A percentile compares a stretch with the other conserved stretches of the same genome.
Evolutionary conservation across 148 eudicot genomes (phyloP).

Genomic region (Limonium bicolor): DNA sequence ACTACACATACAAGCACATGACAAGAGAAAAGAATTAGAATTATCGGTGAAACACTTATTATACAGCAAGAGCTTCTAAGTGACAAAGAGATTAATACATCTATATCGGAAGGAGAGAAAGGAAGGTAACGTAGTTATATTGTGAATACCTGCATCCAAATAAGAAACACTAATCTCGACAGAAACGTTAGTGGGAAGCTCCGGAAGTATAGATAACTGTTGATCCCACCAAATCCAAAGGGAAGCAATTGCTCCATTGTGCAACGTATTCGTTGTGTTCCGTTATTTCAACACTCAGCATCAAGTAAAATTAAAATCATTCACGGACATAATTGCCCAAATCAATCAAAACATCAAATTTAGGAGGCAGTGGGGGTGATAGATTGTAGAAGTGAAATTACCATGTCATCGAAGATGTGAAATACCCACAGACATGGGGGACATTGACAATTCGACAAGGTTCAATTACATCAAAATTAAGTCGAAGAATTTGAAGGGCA

Average conservation of each 20-base stretch:
- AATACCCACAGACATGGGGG: slow-evolving; percentile 52
- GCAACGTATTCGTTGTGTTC: slow-evolving; percentile 61
- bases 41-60: no score
- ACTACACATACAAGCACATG: no score
- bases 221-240: slow-evolving; percentile 63
- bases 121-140: slow-evolving; percentile 21
- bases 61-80: no score
- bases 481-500: slow-evolving; percentile 53
- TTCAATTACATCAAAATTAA: slow-evolving; percentile 23
- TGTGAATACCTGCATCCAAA: slow-evolving; percentile 47
- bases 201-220: slow-evolving; percentile 42
- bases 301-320: not conserved
- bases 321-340: no score
- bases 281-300: slow-evolving; percentile 6
- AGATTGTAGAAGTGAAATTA: not conserved
- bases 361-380: not conserved
- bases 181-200: slow-evolving; percentile 46
- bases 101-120: not conserved
- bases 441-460: slow-evolving; percentile 63
- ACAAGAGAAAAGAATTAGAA: no score
- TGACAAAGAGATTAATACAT: not conserved
- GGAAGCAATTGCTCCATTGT: slow-evolving; percentile 80
- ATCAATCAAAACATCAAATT: not conserved
- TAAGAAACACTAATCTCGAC: slow-evolving; percentile 85
- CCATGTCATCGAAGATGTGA: slow-evolving; percentile 45